Evolutionary conservation across 371 early-diverging fungal genomes (phyloP).

Genomic region (Mucor saturninus): DNA sequence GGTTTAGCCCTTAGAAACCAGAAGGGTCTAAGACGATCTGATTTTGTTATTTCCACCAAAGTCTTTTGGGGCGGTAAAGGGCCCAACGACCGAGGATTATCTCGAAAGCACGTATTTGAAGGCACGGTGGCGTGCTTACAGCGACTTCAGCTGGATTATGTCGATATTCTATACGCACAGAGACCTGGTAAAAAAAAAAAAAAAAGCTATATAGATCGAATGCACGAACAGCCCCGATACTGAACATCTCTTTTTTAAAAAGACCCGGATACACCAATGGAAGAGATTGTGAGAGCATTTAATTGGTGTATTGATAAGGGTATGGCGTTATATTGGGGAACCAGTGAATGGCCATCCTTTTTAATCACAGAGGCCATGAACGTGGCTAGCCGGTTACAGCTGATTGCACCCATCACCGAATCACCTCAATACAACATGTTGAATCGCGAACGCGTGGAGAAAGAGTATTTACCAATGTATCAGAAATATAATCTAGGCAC

Average conservation of each 20-base stretch:
- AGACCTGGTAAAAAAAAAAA: constrained; percentile 60
- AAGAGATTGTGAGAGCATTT: constrained; percentile 87
- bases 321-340: constrained; percentile 87
- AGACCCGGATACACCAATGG: constrained; percentile 73
- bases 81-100: constrained; percentile 83
- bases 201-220: no score
- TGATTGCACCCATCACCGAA: constrained; percentile 74
- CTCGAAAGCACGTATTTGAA: constrained; percentile 86
- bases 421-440: constrained; percentile 91
- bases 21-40: constrained; percentile 69
- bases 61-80: constrained; percentile 85
- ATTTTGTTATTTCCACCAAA: constrained; percentile 84
- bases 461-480: constrained; percentile 78
- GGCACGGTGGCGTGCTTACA: constrained; percentile 78
- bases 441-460: constrained; percentile 80
- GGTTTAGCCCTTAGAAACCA: constrained; percentile 75
- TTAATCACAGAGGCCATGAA: constrained; percentile 79
- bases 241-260: neutral
- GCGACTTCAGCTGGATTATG: constrained; percentile 79
- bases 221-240: no score
- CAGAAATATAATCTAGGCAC: constrained; percentile 73
- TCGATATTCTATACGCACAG: constrained; percentile 85
- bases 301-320: constrained; percentile 85
- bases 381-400: constrained; percentile 68
- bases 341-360: constrained; percentile 85